Base-by-base conservation (phyloP, 129 eudicot genomes). In the Apium graveolens region DNA sequence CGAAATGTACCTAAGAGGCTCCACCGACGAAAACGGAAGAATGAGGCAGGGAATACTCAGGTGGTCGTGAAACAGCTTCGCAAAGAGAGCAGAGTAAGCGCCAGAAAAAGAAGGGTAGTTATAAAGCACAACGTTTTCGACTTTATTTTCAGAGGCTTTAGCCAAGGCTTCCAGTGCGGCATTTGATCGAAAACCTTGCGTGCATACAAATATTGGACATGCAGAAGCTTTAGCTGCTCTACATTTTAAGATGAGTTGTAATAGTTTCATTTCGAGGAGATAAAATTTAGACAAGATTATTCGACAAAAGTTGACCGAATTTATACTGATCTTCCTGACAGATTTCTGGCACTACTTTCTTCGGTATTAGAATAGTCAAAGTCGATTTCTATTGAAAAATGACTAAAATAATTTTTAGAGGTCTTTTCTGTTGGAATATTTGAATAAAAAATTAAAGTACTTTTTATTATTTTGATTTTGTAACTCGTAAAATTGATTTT, bases 41-140 rank as follows among this genome's bases (percentile, higher is more conserved):
- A 93, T 80, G 81, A 91, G 91, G 88, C 86, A 91, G 34, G 98
- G 98, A 20, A 85, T 79, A 53, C 81, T 77, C 78, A 93, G 87
- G 29, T 85, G 96, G 45, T 80, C 83, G 86, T 93, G 98, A 84
- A 86, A 91, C 44, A 89, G 80, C 75, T 86, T 86, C 42, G 98
- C 91, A 41, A 91, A 93, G 12, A 93, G 86, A 62, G 98, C 98
- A 0, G 93, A 89, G 72, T 83, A 91, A 20, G 97, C 97, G 45
- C 97, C 98, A 72, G 97, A 89, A 63, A 91, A 88, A 3, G 98
- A 93, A 51, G 98, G 97, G 81, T 93, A 93, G 53, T 91, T 91
- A 89, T 93, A 93, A 37, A 93, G 88, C 31, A 86, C 93, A 20
- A 93, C 5, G 83, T 83, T 88, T 9, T 84, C 91, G 48, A 83